Base-by-base conservation (phyloP, 2,329 filamentous ascomycete genomes). In the Aureobasidium zeae region DNA sequence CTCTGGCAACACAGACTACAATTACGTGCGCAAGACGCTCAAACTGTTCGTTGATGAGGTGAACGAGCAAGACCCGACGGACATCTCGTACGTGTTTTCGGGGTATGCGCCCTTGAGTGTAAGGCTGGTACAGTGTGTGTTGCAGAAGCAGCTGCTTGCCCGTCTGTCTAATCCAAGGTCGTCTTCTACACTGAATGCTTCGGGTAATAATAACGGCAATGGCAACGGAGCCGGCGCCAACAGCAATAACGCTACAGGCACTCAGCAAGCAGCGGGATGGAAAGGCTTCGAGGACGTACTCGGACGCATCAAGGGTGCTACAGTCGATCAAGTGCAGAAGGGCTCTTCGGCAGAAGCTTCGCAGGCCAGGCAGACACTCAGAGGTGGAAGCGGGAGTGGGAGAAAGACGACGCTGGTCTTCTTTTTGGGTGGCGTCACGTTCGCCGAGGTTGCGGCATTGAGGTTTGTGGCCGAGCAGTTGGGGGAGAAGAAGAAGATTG, bases 21-120 rank as follows among this genome's bases (percentile, higher is more conserved):
- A 79, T 4, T 84, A 86, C 52, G 69, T 96, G 4, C 82, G 93
- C 44, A 94, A 91, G 61, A 80, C 81, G 48, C 75, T 98, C 11
- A 79, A 83, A 21, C 74, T 98, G 12, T 94, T 95, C 58, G 83
- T 95, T 45, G 91, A 98, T 59, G 91, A 96, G 60, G 89, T 98
- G 28, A 88, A 94, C 58, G 91, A 98, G 63, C 81, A 91, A 47
- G 83, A 93, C 34, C 91, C 91, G 2, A 85, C 91, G 55, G 91
- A 98, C 55, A 81, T 96, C 49, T 83, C 88, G n/a, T 98, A 98
- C 57, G 88, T 95, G 9, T 98, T 96, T 65, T 94, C 86, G 51
- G 93, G 91, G 41, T 98, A 96, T 59, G 91, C 93, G 4, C 93
- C 91, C 0, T 73, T 98, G 10, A 94, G 86, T 32, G 77, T 96